A percentile compares a stretch with the other conserved stretches of the same genome.
Evolutionary conservation across 345 rosid genomes (phyloP).

Genomic region (Tarenaya hassleriana): DNA sequence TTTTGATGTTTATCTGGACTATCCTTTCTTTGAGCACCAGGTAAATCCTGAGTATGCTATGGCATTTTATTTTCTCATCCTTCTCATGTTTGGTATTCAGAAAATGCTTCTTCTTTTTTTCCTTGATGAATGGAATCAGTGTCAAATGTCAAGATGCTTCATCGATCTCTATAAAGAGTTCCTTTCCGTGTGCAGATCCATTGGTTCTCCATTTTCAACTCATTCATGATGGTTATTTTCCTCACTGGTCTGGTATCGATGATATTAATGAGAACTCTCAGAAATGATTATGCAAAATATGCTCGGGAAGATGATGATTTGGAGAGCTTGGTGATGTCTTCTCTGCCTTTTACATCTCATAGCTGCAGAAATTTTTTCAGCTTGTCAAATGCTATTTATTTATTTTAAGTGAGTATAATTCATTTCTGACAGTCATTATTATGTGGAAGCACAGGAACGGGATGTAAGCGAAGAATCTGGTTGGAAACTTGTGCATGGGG

Average conservation of each 20-base stretch:
- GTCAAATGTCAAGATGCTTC: conserved; percentile 14
- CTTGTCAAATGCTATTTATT: not conserved
- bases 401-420: conserved; percentile 5
- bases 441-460: conserved; percentile 61
- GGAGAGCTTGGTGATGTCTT: conserved; percentile 67
- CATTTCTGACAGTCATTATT: conserved; percentile 16
- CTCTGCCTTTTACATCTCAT: conserved; percentile 16
- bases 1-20: conserved; percentile 85
- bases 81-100: conserved; percentile 9
- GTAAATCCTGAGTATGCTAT: conserved; percentile 31
- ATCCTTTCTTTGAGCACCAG: conserved; percentile 97
- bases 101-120: not conserved
- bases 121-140: no score
- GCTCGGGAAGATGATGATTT: conserved; percentile 96
- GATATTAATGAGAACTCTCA: conserved; percentile 93
- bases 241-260: conserved; percentile 95
- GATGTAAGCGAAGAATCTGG: conserved; percentile 97
- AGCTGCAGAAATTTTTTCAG: conserved; percentile 13
- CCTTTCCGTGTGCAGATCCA: conserved; percentile 57
- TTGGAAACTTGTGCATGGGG: conserved; percentile 97
- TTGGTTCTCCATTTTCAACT: conserved; percentile 95
- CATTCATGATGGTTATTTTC: conserved; percentile 97
- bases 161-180: not conserved
- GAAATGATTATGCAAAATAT: conserved; percentile 93
- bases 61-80: not conserved